Conservation (phyloP, 2,329 filamentous ascomycete species). For the Trichoderma atroviride region DNA sequence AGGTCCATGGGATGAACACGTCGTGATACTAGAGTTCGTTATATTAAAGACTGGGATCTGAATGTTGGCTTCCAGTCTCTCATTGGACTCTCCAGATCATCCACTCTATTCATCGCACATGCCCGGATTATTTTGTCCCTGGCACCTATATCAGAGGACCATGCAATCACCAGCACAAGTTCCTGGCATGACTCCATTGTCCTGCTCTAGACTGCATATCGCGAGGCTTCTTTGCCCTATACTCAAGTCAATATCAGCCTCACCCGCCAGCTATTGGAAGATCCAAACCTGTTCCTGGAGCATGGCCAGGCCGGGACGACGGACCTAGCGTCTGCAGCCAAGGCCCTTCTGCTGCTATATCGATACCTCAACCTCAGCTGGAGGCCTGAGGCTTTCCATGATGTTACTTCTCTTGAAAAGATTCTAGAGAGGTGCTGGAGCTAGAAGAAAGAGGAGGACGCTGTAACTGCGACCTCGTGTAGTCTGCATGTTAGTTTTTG, state of each 20-base stretch:
- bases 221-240: background rate
- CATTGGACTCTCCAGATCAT: background rate
- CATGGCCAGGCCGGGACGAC: conserved; percentile 9
- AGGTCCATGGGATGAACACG: conserved; percentile 2
- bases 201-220: background rate
- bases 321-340: background rate
- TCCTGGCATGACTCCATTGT: background rate
- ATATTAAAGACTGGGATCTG: background rate
- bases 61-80: background rate
- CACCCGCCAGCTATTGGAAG: background rate
- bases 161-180: background rate
- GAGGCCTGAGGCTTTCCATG: conserved; percentile 1
- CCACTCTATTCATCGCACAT: background rate
- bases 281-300: background rate
- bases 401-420: background rate
- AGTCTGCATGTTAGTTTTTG: conserved; percentile 1
- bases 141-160: background rate
- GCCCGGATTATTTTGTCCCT: background rate
- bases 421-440: background rate
- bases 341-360: conserved; percentile 7
- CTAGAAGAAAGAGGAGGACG: background rate
- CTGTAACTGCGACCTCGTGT: background rate
- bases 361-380: background rate
- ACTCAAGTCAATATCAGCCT: conserved; percentile 5
- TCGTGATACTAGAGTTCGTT: background rate